phyloP scores from a whole-genome alignment of 306 rosid genomes.

The Adenanthera pavonina region DNA sequence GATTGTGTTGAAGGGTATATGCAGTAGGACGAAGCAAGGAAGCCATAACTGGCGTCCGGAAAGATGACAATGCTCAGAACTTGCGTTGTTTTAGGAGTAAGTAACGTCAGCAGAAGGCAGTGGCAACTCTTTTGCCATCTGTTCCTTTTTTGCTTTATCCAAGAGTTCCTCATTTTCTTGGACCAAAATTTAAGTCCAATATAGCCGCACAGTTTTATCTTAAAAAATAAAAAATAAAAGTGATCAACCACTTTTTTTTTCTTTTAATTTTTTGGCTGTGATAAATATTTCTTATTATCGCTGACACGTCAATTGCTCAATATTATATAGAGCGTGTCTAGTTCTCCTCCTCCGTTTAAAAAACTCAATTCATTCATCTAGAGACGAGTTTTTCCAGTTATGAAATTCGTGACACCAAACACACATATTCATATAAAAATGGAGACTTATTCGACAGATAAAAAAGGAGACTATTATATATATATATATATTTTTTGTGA shows the following conservation, averaged over 20 bases:
- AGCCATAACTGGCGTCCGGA: constrained; percentile 54
- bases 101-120: constrained; percentile 40
- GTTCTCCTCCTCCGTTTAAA: too few relatives aligned
- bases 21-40: constrained; percentile 60
- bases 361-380: too few relatives aligned
- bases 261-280: not conserved
- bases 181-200: constrained; percentile 31
- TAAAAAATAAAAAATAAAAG: not conserved
- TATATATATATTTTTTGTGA: too few relatives aligned
- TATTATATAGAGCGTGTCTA: too few relatives aligned
- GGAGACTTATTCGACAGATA: too few relatives aligned
- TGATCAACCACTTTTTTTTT: not conserved
- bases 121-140: constrained; percentile 53
- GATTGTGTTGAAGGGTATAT: constrained; percentile 54
- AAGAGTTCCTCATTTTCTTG: constrained; percentile 31
- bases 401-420: too few relatives aligned
- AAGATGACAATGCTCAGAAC: constrained; percentile 19
- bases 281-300: not conserved
- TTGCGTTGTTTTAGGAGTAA: not conserved
- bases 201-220: not conserved
- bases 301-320: not conserved
- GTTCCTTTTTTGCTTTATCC: constrained; percentile 54
- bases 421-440: not conserved
- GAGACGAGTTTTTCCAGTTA: too few relatives aligned
- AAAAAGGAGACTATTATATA: too few relatives aligned